phyloP scores from a whole-genome alignment of 352 stramenopile genomes.

The Proteromonas lacertae region DNA sequence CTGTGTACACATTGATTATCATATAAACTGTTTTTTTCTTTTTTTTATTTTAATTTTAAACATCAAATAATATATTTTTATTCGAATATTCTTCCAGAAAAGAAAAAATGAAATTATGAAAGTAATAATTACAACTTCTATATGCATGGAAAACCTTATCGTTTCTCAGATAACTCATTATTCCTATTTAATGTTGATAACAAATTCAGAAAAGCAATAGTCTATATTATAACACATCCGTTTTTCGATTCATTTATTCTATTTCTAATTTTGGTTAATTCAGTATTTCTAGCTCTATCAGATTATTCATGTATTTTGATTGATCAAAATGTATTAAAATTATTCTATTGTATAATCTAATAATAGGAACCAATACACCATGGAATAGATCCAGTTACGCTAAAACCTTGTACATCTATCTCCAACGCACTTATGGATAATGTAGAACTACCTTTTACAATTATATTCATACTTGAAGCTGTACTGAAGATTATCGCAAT shows the following conservation, averaged over 20 bases:
- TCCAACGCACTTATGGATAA: constrained; percentile 16
- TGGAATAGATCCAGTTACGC: too few relatives aligned
- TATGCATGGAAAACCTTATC: too few relatives aligned
- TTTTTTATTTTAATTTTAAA: too few relatives aligned
- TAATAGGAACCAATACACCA: too few relatives aligned
- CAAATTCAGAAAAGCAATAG: neutral
- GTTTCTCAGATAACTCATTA: neutral
- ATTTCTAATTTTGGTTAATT: constrained; percentile 34
- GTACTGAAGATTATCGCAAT: constrained; percentile 53
- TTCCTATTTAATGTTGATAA: neutral
- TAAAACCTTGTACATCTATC: too few relatives aligned
- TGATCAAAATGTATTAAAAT: constrained; percentile 6
- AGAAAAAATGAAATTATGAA: too few relatives aligned
- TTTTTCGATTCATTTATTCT: constrained; percentile 42
- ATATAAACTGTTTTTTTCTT: too few relatives aligned
- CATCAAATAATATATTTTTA: too few relatives aligned
- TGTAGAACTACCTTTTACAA: constrained; percentile 34
- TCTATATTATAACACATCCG: constrained; percentile 1
- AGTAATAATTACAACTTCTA: too few relatives aligned
- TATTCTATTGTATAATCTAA: too few relatives aligned
- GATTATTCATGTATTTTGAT: constrained; percentile 22
- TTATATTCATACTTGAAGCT: constrained; percentile 40
- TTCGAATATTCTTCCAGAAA: too few relatives aligned
- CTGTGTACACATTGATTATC: too few relatives aligned
- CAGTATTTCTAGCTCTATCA: constrained; percentile 33